Conservation (phyloP, 257 asterid genomes). For the Salvia miltiorrhiza region DNA sequence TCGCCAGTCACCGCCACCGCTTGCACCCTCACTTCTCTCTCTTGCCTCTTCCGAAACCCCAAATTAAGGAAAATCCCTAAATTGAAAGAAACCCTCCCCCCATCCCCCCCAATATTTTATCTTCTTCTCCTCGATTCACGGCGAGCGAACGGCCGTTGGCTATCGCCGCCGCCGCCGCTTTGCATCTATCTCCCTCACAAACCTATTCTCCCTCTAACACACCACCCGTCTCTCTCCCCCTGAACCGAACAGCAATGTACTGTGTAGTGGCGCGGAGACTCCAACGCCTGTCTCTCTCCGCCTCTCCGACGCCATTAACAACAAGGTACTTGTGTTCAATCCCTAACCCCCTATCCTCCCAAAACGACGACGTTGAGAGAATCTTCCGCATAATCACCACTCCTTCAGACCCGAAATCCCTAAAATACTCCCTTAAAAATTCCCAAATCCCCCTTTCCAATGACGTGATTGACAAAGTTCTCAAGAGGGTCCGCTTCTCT, state of each 20-base stretch:
- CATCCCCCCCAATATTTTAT: no score
- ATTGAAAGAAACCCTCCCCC: no score
- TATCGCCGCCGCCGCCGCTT: no score
- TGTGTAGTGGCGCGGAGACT: constrained; percentile 4
- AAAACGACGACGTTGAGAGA: constrained; percentile 44
- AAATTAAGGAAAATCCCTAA: no score
- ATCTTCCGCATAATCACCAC: constrained; percentile 52
- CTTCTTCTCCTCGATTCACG: no score
- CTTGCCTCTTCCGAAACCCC: no score
- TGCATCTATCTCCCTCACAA: no score
- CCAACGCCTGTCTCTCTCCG: constrained; percentile 10
- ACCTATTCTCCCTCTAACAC: no score
- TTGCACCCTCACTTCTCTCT: no score
- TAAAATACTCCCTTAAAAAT: constrained; percentile 45
- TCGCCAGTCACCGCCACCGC: no score
- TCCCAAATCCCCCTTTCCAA: constrained; percentile 53
- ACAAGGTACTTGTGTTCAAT: constrained; percentile 27
- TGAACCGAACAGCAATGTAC: constrained; percentile 20
- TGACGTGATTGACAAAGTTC: constrained; percentile 64
- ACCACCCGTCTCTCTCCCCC: no score
- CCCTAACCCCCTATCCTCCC: constrained; percentile 19
- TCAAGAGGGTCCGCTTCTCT: constrained; percentile 80
- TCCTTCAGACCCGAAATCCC: constrained; percentile 48
- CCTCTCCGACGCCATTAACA: constrained; percentile 18
- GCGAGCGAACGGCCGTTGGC: no score